Conservation (phyloP, 768 basidiomycete species). For the Amanita phalloides region DNA sequence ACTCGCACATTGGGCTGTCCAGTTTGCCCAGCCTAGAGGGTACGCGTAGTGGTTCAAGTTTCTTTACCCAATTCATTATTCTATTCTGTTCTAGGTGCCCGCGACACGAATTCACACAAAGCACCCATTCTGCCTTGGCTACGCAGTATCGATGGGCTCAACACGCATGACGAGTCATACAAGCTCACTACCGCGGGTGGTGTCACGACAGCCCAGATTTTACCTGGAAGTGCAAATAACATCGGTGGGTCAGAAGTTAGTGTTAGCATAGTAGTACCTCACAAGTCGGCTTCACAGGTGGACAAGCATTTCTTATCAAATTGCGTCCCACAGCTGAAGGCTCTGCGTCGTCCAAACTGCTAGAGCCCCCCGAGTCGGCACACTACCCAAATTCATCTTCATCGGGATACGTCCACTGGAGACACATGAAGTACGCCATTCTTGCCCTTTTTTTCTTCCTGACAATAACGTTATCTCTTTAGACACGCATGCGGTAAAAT, state of each 20-base stretch:
- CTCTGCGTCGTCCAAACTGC: constrained; percentile 54
- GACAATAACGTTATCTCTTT: background rate
- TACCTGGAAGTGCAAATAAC: constrained; percentile 49
- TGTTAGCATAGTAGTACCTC: background rate
- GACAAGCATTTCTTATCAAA: constrained; percentile 74
- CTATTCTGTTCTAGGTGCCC: constrained; percentile 18
- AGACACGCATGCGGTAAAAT: constrained; percentile 54
- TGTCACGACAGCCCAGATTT: constrained; percentile 55
- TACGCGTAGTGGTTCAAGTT: constrained; percentile 10
- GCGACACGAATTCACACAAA: constrained; percentile 43
- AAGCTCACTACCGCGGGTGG: constrained; percentile 46
- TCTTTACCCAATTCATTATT: background rate
- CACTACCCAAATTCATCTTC: constrained; percentile 27
- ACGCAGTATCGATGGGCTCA: constrained; percentile 54
- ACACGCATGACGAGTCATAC: constrained; percentile 57
- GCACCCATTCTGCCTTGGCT: constrained; percentile 44
- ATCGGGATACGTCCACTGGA: constrained; percentile 36
- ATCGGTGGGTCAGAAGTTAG: constrained; percentile 28
- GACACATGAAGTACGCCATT: constrained; percentile 61
- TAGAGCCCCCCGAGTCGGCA: constrained; percentile 59
- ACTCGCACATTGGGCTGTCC: constrained; percentile 28
- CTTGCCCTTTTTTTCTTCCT: background rate
- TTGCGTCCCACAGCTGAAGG: constrained; percentile 57
- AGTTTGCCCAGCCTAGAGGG: constrained; percentile 21
- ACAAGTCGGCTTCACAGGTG: constrained; percentile 29